Base-by-base conservation (phyloP, 2,329 filamentous ascomycete genomes). In the Clonostachys sp. region DNA sequence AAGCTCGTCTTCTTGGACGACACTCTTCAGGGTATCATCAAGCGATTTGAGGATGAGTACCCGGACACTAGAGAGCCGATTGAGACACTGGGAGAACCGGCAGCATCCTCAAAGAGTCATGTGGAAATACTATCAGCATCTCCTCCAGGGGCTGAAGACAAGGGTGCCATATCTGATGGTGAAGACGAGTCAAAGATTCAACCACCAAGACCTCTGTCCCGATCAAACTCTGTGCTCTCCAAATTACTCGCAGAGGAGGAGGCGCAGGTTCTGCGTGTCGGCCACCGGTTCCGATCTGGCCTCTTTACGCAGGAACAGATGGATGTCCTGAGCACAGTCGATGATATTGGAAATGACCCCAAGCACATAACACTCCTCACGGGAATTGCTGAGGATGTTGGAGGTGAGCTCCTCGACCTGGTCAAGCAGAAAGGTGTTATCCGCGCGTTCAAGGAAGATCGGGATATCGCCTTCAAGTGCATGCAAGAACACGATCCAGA, bases 21-120 rank as follows among this genome's bases (percentile, higher is more conserved):
- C 51, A 97, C 94, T 0, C 76, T 99, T 10, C 80, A 91, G 58
- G 86, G 87, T 55, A 96, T 97, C 70, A 97, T 97, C 60, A 85
- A 89, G 62, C 87, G 94, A 30, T 99, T 97, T 62, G 94, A 97
- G 64, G 88, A 95, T 62, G 92, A 97, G 65, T 97, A 91, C 58
- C 94, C 94, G 0, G 92, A 97, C 61, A 95, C 89, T 1, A 83
- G 89, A 35, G 73, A 58, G 57, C 42, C 55, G 10, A 44, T 14
- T 18, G 24, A 20, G n/a, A 35, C 24, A 10, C 2, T 9, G 14
- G 17, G 36, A n/a, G 14, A n/a, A 3, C 10, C 36, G 14, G n/a
- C 24, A 17, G 30, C 33, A 12, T 20, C 34, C n/a, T 7, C 42
- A 35, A 39, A 42, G 35, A 10, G 38, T 33, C 34, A 35, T 8